Percentiles rank a stretch among this genome's conserved stretches.
phyloP scores from a whole-genome alignment of 768 basidiomycete species.

The Rhodotorula diobovata region DNA sequence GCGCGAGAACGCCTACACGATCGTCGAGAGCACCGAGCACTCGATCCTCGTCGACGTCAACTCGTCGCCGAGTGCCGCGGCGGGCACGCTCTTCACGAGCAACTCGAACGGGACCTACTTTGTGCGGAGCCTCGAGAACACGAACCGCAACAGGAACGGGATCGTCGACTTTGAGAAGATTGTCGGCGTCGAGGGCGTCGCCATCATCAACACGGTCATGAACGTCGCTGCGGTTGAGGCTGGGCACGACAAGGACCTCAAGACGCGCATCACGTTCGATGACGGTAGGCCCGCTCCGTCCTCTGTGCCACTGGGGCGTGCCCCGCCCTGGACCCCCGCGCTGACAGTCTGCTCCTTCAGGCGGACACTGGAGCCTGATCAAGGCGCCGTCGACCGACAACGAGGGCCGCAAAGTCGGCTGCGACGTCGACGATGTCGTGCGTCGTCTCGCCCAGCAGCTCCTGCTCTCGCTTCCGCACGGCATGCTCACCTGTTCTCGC shows the following conservation, averaged over 20 bases:
- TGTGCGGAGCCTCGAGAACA: conserved; percentile 81
- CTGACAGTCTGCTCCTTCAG: conserved; percentile 28
- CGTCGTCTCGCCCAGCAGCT: too few species aligned
- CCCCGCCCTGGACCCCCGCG: not conserved
- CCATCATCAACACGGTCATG: conserved; percentile 76
- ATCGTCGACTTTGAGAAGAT: conserved; percentile 90
- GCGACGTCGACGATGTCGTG: conserved; percentile 56
- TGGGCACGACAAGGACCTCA: conserved; percentile 67
- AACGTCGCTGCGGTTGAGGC: conserved; percentile 81
- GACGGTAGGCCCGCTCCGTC: conserved; percentile 55
- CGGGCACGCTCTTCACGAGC: conserved; percentile 90
- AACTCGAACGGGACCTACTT: conserved; percentile 93
- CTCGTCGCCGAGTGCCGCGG: conserved; percentile 54
- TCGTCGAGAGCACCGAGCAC: conserved; percentile 88
- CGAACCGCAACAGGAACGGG: conserved; percentile 80
- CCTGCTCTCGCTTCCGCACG: too few species aligned
- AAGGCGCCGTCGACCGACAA: conserved; percentile 59
- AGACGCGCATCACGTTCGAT: conserved; percentile 79
- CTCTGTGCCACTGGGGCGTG: not conserved
- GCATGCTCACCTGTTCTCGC: not conserved
- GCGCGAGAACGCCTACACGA: conserved; percentile 88
- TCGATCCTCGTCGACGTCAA: conserved; percentile 93
- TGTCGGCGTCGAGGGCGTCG: conserved; percentile 77
- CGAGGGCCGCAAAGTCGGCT: conserved; percentile 61
- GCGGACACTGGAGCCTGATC: conserved; percentile 72